Conservation (phyloP, 83 land plant genomes). For the Picea abies region DNA sequence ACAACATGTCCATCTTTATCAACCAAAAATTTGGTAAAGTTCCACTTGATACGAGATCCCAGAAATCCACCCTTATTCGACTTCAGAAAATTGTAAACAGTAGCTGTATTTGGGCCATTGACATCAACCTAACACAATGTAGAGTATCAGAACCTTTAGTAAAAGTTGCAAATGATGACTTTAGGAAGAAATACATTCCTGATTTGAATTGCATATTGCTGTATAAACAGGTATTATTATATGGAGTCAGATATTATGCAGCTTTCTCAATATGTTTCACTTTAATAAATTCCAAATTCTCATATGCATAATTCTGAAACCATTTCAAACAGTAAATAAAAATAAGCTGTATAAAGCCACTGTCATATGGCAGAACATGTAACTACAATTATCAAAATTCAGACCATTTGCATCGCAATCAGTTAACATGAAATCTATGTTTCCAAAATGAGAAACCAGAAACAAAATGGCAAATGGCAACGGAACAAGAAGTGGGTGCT, state of each 20-base stretch:
- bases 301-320: background rate
- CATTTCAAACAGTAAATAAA: too few species aligned
- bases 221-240: background rate
- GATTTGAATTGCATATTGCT: background rate
- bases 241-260: background rate
- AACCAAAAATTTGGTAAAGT: slow-evolving; percentile 67
- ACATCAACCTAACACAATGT: slow-evolving; percentile 67
- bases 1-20: slow-evolving; percentile 86
- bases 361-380: background rate
- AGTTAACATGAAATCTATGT: too few species aligned
- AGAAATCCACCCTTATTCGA: slow-evolving; percentile 78
- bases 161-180: background rate
- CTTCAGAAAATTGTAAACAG: slow-evolving; percentile 83
- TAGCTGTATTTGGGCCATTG: slow-evolving; percentile 78
- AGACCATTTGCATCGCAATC: too few species aligned
- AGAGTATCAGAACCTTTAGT: background rate
- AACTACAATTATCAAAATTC: background rate
- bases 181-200: background rate
- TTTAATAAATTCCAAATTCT: background rate
- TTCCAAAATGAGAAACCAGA: too few species aligned
- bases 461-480: too few species aligned
- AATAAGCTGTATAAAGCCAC: background rate
- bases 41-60: slow-evolving; percentile 49
- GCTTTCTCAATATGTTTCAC: background rate
- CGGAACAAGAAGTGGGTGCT: too few species aligned